phyloP scores from a whole-genome alignment of 495 filamentous ascomycete genomes.

The Delitschia confertaspora region DNA sequence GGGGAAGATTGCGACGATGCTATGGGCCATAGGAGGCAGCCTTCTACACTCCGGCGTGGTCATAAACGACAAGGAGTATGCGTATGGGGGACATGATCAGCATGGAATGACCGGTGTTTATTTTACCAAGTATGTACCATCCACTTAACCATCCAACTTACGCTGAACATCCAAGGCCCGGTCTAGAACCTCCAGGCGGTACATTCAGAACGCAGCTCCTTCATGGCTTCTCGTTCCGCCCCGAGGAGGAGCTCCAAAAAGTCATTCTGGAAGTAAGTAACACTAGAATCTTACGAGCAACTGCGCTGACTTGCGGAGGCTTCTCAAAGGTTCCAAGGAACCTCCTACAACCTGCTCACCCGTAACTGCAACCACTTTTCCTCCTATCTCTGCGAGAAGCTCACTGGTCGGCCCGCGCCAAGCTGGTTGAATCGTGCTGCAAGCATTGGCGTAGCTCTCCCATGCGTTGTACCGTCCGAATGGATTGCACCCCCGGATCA shows the following conservation, averaged over 20 bases:
- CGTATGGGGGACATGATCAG: conserved; percentile 69
- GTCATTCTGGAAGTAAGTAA: conserved; percentile 45
- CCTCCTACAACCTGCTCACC: conserved; percentile 64
- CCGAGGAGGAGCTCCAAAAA: conserved; percentile 54
- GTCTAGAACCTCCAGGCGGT: conserved; percentile 58
- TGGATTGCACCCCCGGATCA: conserved; percentile 70
- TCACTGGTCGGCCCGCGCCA: conserved; percentile 57
- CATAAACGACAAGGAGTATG: conserved; percentile 69
- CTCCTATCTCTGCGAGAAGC: conserved; percentile 52
- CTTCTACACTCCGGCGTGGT: conserved; percentile 72
- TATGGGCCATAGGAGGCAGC: conserved; percentile 63
- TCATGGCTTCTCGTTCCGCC: conserved; percentile 60
- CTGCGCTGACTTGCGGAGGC: conserved; percentile 30
- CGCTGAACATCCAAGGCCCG: conserved; percentile 38
- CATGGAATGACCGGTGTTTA: conserved; percentile 64
- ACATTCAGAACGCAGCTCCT: conserved; percentile 61
- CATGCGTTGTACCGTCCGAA: conserved; percentile 69
- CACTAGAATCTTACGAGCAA: neutral
- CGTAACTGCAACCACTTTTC: conserved; percentile 83
- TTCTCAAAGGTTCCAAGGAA: conserved; percentile 58
- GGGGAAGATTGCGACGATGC: conserved; percentile 54
- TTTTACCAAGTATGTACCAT: conserved; percentile 46
- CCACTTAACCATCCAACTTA: neutral
- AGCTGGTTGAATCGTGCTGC: conserved; percentile 72
- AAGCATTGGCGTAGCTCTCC: conserved; percentile 62